phyloP scores from a whole-genome alignment of 805 yeast genomes.

The Candida pseudofarinosa region DNA sequence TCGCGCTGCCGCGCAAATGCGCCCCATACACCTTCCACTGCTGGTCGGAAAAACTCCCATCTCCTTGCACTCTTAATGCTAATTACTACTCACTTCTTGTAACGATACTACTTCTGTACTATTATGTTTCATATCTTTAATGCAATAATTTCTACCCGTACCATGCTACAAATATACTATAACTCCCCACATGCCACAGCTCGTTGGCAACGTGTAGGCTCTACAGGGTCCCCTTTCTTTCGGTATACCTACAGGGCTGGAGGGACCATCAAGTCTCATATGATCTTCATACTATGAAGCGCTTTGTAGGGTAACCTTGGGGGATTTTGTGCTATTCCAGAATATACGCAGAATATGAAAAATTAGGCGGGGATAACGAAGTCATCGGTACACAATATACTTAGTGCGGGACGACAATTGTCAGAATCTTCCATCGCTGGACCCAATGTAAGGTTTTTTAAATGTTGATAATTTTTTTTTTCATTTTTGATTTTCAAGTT shows the following conservation, averaged over 20 bases:
- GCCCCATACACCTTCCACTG: too few species aligned
- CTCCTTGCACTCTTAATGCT: background rate
- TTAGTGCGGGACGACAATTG: constrained; percentile 1
- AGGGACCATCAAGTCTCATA: too few species aligned
- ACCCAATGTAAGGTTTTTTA: constrained; percentile 1
- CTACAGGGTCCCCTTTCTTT: too few species aligned
- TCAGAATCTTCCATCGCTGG: constrained; percentile 3
- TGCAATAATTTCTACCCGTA: background rate
- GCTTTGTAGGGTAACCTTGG: background rate
- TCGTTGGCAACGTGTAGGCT: too few species aligned
- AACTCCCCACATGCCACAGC: too few species aligned
- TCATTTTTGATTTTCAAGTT: background rate
- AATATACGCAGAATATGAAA: background rate
- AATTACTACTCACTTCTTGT: background rate
- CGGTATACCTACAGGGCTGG: too few species aligned
- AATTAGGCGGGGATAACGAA: background rate
- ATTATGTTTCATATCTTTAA: background rate
- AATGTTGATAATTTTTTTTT: background rate
- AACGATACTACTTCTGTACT: constrained; percentile 3
- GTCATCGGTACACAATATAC: constrained; percentile 3
- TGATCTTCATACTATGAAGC: too few species aligned
- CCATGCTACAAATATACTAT: too few species aligned
- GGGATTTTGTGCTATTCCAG: background rate
- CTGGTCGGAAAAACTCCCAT: background rate
- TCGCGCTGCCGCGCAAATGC: too few species aligned